A percentile compares a stretch with the other conserved stretches of the same genome.
Evolutionary conservation across 306 rosid genomes (phyloP).

Genomic region (Lotus japonicus): DNA sequence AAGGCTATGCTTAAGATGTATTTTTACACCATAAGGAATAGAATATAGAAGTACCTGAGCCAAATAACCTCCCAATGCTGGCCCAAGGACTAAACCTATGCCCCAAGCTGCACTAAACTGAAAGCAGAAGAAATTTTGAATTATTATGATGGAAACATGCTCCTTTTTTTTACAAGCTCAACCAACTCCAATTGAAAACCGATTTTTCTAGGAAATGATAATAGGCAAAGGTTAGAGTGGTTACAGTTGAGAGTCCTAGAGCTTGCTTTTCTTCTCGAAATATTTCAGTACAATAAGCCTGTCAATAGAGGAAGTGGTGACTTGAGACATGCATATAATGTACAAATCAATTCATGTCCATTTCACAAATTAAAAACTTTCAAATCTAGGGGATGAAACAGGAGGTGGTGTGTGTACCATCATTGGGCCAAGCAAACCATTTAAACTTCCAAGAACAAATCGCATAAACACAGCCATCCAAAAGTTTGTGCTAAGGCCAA

Average conservation of each 20-base stretch:
- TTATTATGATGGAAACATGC: not conserved
- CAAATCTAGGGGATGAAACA: not conserved
- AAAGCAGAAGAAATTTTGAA: conserved; percentile 11
- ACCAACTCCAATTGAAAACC: not conserved
- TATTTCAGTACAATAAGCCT: conserved; percentile 77
- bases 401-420: conserved; percentile 42
- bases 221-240: not conserved
- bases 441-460: conserved; percentile 79
- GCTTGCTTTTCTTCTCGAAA: conserved; percentile 69
- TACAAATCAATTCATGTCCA: not conserved
- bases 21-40: too few species aligned
- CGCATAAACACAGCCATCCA: conserved; percentile 82
- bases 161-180: not conserved
- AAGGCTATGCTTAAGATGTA: too few species aligned
- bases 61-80: conserved; percentile 83
- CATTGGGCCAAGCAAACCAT: conserved; percentile 85
- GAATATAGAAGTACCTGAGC: conserved; percentile 58
- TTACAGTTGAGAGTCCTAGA: conserved; percentile 67
- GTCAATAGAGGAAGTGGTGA: conserved; percentile 5
- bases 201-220: not conserved
- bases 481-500: conserved; percentile 76
- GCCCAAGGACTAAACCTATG: conserved; percentile 69
- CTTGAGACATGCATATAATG: too few species aligned
- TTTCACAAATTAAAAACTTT: not conserved
- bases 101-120: conserved; percentile 84